Percentiles rank a stretch among this genome's conserved stretches.
Evolutionary conservation across 129 eudicot genomes (phyloP).

Genomic region (Artemisia tridentata): DNA sequence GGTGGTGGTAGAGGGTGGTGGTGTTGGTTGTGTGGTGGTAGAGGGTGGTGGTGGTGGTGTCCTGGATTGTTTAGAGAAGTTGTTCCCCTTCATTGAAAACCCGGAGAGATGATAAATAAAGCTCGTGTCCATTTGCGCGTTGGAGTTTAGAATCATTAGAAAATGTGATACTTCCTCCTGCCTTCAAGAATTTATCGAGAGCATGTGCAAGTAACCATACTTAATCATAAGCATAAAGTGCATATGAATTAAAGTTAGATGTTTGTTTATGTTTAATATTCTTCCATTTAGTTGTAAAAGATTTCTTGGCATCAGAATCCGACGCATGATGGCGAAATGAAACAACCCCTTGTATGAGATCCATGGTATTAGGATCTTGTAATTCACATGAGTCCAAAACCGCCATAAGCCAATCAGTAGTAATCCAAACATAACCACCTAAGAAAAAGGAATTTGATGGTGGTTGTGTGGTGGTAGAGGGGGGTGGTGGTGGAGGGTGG

Average conservation of each 20-base stretch:
- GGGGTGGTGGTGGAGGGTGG: no score
- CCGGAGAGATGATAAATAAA: no score
- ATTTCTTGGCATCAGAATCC: constrained; percentile 44
- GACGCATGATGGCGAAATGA: constrained; percentile 64
- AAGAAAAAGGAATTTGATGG: no score
- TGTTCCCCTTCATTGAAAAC: no score
- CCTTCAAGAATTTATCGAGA: background rate
- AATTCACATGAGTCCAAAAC: constrained; percentile 51
- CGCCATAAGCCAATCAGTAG: constrained; percentile 85
- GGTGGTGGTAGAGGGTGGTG: no score
- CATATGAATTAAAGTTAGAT: constrained; percentile 57
- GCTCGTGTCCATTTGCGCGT: no score
- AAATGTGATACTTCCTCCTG: no score
- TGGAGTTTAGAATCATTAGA: no score
- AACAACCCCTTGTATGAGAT: constrained; percentile 67
- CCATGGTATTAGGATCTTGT: constrained; percentile 37
- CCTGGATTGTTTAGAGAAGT: no score
- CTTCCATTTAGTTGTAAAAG: constrained; percentile 49
- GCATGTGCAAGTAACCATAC: constrained; percentile 60
- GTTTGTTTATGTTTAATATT: constrained; percentile 37
- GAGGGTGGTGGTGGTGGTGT: no score
- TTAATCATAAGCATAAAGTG: constrained; percentile 74
- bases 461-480: no score
- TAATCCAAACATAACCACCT: constrained; percentile 82
- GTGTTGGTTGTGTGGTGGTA: no score